Evolutionary conservation across 2,329 filamentous ascomycete genomes (phyloP).

Genomic region (Colletotrichum sp.): DNA sequence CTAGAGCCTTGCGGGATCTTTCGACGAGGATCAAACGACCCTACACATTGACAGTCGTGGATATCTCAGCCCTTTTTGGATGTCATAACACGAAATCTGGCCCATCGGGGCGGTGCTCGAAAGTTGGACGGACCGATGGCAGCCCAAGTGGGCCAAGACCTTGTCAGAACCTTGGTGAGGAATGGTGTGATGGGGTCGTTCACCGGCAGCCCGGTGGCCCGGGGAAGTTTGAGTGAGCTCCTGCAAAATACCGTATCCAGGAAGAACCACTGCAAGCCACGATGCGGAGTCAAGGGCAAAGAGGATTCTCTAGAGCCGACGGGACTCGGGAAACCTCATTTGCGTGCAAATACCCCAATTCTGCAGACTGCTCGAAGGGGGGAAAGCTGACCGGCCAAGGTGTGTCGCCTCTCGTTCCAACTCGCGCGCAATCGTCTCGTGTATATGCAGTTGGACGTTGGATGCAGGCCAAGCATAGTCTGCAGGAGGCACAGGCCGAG

Average conservation of each 20-base stretch:
- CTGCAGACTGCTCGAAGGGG: not conserved
- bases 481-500: slow-evolving; percentile 5
- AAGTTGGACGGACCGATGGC: not conserved
- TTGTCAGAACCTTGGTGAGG: not conserved
- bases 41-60: not conserved
- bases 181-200: not conserved
- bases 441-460: not conserved
- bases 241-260: not conserved
- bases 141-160: slow-evolving; percentile 1
- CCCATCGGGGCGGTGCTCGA: not conserved
- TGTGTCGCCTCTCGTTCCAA: not conserved
- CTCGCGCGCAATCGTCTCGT: not conserved
- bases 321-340: not conserved
- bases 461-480: slow-evolving; percentile 14
- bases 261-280: not conserved
- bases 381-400: not conserved
- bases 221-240: not conserved
- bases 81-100: not conserved
- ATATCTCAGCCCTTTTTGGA: not conserved
- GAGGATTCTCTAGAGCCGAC: not conserved
- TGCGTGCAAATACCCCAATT: not conserved
- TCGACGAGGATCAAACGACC: not conserved
- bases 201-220: not conserved
- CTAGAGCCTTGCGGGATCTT: not conserved
- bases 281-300: not conserved